phyloP scores from a whole-genome alignment of 2,329 filamentous ascomycete species.

The Aureobasidium zeae region DNA sequence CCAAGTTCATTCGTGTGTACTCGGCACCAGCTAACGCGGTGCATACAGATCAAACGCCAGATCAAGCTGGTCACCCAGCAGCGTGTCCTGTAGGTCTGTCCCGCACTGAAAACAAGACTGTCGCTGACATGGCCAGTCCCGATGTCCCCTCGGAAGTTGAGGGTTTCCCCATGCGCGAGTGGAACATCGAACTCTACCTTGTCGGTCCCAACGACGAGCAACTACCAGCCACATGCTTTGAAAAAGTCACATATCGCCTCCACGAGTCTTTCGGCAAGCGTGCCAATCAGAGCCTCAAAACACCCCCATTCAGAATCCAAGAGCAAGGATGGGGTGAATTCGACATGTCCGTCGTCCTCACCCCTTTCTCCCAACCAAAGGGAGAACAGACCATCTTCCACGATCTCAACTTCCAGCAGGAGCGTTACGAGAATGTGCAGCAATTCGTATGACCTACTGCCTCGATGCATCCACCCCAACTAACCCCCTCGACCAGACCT shows the following conservation, averaged over 20 bases:
- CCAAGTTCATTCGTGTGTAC: no score
- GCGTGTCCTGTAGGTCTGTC: constrained; percentile 69
- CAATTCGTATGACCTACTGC: constrained; percentile 46
- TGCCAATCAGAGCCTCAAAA: constrained; percentile 70
- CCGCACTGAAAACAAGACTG: background rate
- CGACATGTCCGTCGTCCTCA: constrained; percentile 80
- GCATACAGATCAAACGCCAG: constrained; percentile 62
- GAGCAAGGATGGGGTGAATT: constrained; percentile 99
- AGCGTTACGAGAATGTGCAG: constrained; percentile 76
- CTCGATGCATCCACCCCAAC: background rate
- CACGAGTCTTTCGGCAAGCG: constrained; percentile 87
- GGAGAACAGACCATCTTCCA: constrained; percentile 71
- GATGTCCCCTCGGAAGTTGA: constrained; percentile 73
- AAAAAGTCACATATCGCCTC: constrained; percentile 84
- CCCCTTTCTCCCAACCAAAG: constrained; percentile 64
- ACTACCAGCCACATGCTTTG: constrained; percentile 73
- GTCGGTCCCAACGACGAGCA: constrained; percentile 81
- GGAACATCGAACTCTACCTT: constrained; percentile 79
- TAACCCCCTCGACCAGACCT: constrained; percentile 44
- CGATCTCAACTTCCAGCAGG: constrained; percentile 81
- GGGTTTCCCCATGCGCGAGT: constrained; percentile 85
- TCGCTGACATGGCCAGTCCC: background rate
- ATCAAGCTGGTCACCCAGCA: constrained; percentile 93
- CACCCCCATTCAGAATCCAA: constrained; percentile 76
- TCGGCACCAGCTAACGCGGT: no score